Base-by-base conservation (phyloP, 2,329 filamentous ascomycete genomes). In the Penicillium sp. region DNA sequence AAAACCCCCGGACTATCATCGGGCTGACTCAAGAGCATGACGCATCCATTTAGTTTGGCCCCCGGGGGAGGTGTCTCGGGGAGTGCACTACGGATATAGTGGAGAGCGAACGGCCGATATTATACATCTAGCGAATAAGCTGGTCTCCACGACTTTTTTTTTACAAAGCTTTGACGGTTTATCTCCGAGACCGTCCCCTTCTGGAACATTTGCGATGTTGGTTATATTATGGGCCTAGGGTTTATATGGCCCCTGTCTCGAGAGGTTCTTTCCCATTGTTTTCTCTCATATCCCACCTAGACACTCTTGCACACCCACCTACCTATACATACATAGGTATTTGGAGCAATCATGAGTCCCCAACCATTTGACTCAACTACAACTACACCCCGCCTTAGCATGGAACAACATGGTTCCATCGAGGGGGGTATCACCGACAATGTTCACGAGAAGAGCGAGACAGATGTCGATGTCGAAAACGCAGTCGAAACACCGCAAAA, bases 381-480 rank as follows among this genome's bases (percentile, higher is more conserved):
- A 13, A 63, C 59, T 2, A 67, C 65, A 3, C 62, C 65, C 25
- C 63, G 63, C 10, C 54, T 58, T 37, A 67, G 63, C 12, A 66
- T 61, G 58, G 63, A 67, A 23, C 48, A 47, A 49, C 21, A 42
- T 35, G 33, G 59, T 21, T 5, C 27, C 27, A 43, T 25, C 12
- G 59, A 58, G 29, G 38, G 45, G 5, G 25, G 19, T 15, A 15
- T 23, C 31, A 46, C 40, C 21, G n/a, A 37, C n/a, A 27, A 31
- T 29, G 15, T 38, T 13, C n/a, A 19, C 4, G 54, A 59, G 1
- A 59, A 66, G 43, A 52, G 13, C 42, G 17, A 45, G 12, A 25
- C 49, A 25, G 65, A 60, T 35, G 41, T 53, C 33, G 65, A 60
- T 35, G 23, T 53, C 33, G 29, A 54, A 23, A 35, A 54, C 1